Percentiles rank a stretch among this genome's conserved stretches.
These are phyloP conservation scores for Uronychia setigera DNA, from an alignment of 73 alveolate species.

Conservation along the genomic window DNA sequence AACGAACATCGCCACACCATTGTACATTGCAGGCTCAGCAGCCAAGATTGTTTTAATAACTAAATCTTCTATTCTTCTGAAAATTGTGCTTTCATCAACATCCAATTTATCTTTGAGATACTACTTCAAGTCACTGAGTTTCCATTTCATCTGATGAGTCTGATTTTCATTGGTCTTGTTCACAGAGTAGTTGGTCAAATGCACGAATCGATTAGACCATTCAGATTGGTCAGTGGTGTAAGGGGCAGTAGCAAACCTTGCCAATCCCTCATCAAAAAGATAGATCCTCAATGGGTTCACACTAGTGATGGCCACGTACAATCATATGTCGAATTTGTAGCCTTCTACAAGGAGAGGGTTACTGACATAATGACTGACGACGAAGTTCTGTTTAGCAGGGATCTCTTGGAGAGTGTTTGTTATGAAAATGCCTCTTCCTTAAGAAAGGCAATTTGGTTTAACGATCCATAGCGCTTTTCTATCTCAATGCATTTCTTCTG, in stretches of 20 bases:
- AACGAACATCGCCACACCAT: slow-evolving; percentile 24
- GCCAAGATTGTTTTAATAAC: slow-evolving; percentile 63
- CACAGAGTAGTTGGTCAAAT: slow-evolving; percentile 90
- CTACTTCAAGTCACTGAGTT: slow-evolving; percentile 80
- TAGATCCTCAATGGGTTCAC: slow-evolving; percentile 91
- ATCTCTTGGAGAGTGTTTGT: slow-evolving; percentile 47
- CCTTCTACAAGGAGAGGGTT: slow-evolving; percentile 92
- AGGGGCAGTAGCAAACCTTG: slow-evolving; percentile 93
- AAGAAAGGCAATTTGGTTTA: slow-evolving; percentile 73
- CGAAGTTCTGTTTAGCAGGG: slow-evolving; percentile 54
- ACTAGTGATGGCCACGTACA: slow-evolving; percentile 85
- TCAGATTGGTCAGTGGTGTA: slow-evolving; percentile 72
- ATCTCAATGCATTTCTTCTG: slow-evolving; percentile 81
- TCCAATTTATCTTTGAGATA: slow-evolving; percentile 57
- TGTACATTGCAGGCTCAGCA: slow-evolving; percentile 43
- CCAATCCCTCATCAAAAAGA: slow-evolving; percentile 93
- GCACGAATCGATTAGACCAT: slow-evolving; percentile 76
- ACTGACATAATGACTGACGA: slow-evolving; percentile 79
- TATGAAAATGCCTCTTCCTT: slow-evolving; percentile 83
- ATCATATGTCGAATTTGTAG: slow-evolving; percentile 86
- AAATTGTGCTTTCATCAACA: slow-evolving; percentile 38
- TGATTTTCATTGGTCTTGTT: slow-evolving; percentile 77
- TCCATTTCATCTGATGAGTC: slow-evolving; percentile 79
- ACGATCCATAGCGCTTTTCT: slow-evolving; percentile 69
- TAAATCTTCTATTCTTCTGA: slow-evolving; percentile 60